Evolutionary conservation across 345 rosid genomes (phyloP).

Genomic region (Heritiera fomes): DNA sequence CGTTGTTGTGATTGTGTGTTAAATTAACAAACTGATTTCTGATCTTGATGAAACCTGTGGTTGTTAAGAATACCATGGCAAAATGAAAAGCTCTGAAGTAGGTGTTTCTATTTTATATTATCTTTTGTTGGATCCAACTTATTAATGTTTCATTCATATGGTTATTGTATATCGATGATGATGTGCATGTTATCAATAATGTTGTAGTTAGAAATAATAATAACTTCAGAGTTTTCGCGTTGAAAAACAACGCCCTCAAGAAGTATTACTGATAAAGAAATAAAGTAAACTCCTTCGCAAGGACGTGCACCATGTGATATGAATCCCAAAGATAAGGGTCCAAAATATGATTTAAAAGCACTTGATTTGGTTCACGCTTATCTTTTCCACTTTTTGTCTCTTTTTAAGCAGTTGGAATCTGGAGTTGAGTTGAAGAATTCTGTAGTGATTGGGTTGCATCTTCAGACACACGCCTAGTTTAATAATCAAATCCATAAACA

Average conservation of each 20-base stretch:
- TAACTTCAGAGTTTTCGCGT: neutral
- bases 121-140: too few species aligned
- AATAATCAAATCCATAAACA: slow-evolving; percentile 27
- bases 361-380: neutral
- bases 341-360: neutral
- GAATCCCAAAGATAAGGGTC: neutral
- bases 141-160: too few species aligned
- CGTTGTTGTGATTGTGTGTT: too few species aligned
- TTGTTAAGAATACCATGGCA: too few species aligned
- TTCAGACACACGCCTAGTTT: slow-evolving; percentile 15
- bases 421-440: neutral
- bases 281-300: neutral
- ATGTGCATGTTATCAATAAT: too few species aligned
- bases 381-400: neutral
- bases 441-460: slow-evolving; percentile 4
- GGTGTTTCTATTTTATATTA: too few species aligned
- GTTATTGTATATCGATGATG: too few species aligned
- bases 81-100: too few species aligned
- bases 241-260: neutral
- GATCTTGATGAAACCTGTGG: too few species aligned
- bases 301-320: neutral
- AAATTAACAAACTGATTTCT: too few species aligned
- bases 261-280: neutral
- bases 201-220: too few species aligned
- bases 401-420: neutral